phyloP scores from a whole-genome alignment of 345 rosid genomes.

The Arabidopsis thaliana region DNA sequence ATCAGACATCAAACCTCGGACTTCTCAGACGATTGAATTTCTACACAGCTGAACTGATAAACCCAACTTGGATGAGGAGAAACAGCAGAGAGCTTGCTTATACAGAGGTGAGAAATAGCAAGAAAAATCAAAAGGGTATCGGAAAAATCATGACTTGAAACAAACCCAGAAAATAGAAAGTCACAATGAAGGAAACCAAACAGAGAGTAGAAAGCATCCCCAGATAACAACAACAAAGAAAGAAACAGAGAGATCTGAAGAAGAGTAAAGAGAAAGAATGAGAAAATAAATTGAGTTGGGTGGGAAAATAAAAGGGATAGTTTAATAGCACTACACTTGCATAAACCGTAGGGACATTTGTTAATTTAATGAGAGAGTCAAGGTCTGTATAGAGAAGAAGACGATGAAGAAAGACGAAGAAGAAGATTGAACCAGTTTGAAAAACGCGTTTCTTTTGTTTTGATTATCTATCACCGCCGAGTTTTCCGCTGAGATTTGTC shows the following conservation, averaged over 20 bases:
- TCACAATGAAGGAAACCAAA: neutral
- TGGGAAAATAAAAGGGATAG: conserved; percentile 28
- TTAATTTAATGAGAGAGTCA: conserved; percentile 35
- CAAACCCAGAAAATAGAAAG: conserved; percentile 13
- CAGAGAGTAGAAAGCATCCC: conserved; percentile 16
- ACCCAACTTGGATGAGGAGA: neutral
- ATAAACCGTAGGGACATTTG: conserved; percentile 33
- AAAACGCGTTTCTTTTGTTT: conserved; percentile 40
- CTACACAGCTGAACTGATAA: conserved; percentile 14
- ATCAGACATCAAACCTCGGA: conserved; percentile 6
- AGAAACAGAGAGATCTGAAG: conserved; percentile 39
- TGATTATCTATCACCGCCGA: conserved; percentile 34
- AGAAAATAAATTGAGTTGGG: conserved; percentile 14
- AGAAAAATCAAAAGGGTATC: conserved; percentile 21
- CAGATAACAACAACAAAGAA: neutral
- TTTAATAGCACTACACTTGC: conserved; percentile 43
- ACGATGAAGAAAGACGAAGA: conserved; percentile 29
- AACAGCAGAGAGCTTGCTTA: neutral
- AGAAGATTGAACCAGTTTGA: conserved; percentile 24
- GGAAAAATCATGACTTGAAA: conserved; percentile 34
- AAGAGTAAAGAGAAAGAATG: neutral
- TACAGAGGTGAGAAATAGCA: conserved; percentile 8
- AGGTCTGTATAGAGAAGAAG: conserved; percentile 25
- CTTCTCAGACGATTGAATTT: neutral
- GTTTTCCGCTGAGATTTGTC: conserved; percentile 40